Evolutionary conservation across 768 basidiomycete species (phyloP).

Genomic region (Crucibulum laeve): DNA sequence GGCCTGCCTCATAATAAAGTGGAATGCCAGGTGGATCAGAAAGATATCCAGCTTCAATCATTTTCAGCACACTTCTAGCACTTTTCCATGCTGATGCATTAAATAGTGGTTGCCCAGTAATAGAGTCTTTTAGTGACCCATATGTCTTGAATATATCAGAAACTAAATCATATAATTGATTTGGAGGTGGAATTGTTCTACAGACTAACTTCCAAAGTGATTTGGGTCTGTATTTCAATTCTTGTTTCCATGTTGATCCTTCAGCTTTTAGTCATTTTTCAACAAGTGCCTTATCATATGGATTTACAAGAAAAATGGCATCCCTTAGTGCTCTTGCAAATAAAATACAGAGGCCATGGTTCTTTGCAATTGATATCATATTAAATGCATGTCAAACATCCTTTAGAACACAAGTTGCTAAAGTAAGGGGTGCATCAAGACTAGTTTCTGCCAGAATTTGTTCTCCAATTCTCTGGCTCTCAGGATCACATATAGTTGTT

Average conservation of each 20-base stretch:
- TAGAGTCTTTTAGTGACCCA: constrained; percentile 27
- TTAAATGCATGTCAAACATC: constrained; percentile 13
- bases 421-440: too few species aligned
- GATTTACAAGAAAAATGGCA: constrained; percentile 14
- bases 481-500: too few species aligned
- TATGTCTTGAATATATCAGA: constrained; percentile 20
- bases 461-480: too few species aligned
- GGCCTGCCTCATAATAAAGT: constrained; percentile 13
- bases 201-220: constrained; percentile 22
- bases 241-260: constrained; percentile 8
- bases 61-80: constrained; percentile 21
- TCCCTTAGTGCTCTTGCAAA: constrained; percentile 14
- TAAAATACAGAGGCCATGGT: constrained; percentile 12
- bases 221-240: constrained; percentile 6
- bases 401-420: not conserved
- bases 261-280: constrained; percentile 19
- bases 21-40: constrained; percentile 27
- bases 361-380: constrained; percentile 11
- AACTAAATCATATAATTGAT: constrained; percentile 21
- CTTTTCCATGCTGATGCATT: constrained; percentile 21
- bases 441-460: too few species aligned
- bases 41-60: constrained; percentile 18
- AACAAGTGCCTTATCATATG: constrained; percentile 10
- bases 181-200: constrained; percentile 24
- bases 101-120: constrained; percentile 23